These are phyloP conservation scores for Jaenimonas drosophilae DNA, from an alignment of 208 protist species.

Conservation along the genomic window DNA sequence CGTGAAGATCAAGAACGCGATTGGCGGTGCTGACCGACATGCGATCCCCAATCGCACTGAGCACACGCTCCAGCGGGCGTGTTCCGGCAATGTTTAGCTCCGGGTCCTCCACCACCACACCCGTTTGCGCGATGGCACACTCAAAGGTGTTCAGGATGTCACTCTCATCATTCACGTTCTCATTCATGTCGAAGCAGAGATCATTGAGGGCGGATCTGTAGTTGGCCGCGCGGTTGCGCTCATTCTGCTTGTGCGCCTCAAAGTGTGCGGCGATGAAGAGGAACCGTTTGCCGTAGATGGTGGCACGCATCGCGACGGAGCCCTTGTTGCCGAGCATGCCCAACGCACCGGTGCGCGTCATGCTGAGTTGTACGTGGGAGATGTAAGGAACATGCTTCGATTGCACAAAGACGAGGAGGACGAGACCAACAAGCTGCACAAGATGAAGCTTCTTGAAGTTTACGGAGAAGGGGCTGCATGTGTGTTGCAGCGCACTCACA, in stretches of 20 bases:
- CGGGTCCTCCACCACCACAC: conserved; percentile 4
- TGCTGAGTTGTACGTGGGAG: conserved; percentile 49
- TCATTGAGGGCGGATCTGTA: conserved; percentile 60
- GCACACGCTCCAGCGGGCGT: background rate
- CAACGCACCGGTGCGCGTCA: conserved; percentile 68
- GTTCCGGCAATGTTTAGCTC: background rate
- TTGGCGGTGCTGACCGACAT: conserved; percentile 21
- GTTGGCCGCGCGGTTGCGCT: conserved; percentile 52
- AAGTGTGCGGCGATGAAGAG: conserved; percentile 89
- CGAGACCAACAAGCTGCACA: conserved; percentile 70
- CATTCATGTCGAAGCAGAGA: conserved; percentile 51
- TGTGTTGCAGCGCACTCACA: conserved; percentile 28
- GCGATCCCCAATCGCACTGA: background rate
- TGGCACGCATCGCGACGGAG: conserved; percentile 72
- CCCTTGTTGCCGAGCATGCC: conserved; percentile 88
- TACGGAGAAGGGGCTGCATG: conserved; percentile 19
- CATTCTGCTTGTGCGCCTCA: conserved; percentile 85
- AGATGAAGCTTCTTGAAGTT: conserved; percentile 48
- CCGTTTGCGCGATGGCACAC: conserved; percentile 9
- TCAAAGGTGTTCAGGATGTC: conserved; percentile 65
- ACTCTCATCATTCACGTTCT: conserved; percentile 50
- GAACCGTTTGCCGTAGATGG: conserved; percentile 81
- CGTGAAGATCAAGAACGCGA: conserved; percentile 61
- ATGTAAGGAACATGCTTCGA: conserved; percentile 49
- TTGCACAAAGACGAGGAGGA: conserved; percentile 59